phyloP scores from a whole-genome alignment of 2,329 filamentous ascomycete species.

The Paraphaeosphaeria minitans region DNA sequence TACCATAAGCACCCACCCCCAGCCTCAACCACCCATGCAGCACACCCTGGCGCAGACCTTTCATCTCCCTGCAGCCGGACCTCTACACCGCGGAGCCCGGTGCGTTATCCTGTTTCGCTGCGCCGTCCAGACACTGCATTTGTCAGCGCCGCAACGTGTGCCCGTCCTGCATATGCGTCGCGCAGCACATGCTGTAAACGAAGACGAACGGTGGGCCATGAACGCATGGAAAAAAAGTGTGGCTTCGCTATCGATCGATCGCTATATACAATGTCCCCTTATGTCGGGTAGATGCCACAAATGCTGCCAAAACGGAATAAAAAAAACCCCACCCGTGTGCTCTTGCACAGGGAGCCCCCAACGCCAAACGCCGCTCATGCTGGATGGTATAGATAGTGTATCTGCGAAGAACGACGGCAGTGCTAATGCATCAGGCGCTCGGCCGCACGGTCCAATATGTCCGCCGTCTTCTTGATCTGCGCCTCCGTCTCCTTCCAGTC shows the following conservation, averaged over 20 bases:
- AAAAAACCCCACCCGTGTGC: background rate
- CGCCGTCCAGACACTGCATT: background rate
- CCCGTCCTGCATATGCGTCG: background rate
- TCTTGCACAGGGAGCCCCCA: background rate
- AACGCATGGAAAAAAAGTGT: background rate
- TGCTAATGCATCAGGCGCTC: conserved; percentile 45
- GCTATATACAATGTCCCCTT: background rate
- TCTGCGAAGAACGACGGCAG: background rate
- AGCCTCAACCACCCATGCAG: too few species aligned
- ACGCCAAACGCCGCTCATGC: conserved; percentile 12
- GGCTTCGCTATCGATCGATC: background rate
- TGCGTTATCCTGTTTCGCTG: background rate
- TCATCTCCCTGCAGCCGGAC: background rate
- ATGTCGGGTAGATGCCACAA: background rate
- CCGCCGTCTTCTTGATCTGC: conserved; percentile 73
- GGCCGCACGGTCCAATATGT: conserved; percentile 67
- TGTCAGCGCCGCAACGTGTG: background rate
- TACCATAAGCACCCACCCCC: background rate
- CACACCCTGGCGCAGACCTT: too few species aligned
- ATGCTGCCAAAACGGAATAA: background rate
- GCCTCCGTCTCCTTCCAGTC: conserved; percentile 72
- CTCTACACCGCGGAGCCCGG: background rate
- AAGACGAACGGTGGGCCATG: too few species aligned
- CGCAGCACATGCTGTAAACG: background rate
- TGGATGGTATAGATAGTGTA: background rate